phyloP scores from a whole-genome alignment of 768 basidiomycete genomes.

The Russula sp. region DNA sequence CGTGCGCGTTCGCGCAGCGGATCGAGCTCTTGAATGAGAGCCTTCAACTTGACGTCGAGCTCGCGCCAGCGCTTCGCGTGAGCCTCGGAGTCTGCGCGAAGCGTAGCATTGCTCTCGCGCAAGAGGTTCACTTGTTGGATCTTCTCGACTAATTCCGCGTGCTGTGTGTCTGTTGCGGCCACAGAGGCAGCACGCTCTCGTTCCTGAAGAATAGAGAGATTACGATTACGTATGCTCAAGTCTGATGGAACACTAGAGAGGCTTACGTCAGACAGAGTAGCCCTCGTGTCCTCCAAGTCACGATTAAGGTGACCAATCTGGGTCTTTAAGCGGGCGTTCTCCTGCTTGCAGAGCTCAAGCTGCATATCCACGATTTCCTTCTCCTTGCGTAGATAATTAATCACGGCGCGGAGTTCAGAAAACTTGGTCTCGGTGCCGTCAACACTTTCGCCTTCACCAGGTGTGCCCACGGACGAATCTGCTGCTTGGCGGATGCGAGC shows the following conservation, averaged over 20 bases:
- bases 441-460: conserved; percentile 37
- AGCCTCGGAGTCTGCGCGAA: conserved; percentile 70
- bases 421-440: conserved; percentile 57
- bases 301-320: conserved; percentile 70
- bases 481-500: conserved; percentile 70
- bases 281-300: conserved; percentile 60
- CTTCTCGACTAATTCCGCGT: conserved; percentile 75
- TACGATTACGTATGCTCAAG: neutral
- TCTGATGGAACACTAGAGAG: conserved; percentile 1
- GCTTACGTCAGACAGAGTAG: conserved; percentile 62
- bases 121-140: conserved; percentile 83
- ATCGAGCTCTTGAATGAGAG: conserved; percentile 54
- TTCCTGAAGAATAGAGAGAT: conserved; percentile 42
- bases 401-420: conserved; percentile 67
- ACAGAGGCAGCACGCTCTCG: conserved; percentile 69
- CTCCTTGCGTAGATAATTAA: conserved; percentile 79
- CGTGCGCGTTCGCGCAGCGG: conserved; percentile 68
- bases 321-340: conserved; percentile 62
- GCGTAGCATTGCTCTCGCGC: conserved; percentile 81
- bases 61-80: conserved; percentile 60
- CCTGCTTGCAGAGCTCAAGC: conserved; percentile 71
- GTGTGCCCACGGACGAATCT: conserved; percentile 37
- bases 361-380: conserved; percentile 90
- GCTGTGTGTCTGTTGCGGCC: conserved; percentile 68
- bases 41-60: conserved; percentile 55